Percentiles rank a stretch among this genome's conserved stretches.
Conservation (phyloP, 306 rosid species). For the Luffa acutangula region DNA sequence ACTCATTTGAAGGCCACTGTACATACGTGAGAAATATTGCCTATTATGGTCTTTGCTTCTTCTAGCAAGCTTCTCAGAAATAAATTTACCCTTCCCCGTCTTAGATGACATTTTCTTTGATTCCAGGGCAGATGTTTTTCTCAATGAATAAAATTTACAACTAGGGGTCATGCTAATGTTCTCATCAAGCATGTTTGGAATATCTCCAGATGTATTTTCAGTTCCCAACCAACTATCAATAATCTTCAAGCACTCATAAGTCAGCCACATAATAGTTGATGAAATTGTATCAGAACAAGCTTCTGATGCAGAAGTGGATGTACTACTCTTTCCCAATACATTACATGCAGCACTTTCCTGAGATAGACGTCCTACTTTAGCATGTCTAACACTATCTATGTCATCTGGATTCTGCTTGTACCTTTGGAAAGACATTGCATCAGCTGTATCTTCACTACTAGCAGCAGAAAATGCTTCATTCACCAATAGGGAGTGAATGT, state of each 20-base stretch:
- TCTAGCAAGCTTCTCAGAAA: slow-evolving; percentile 48
- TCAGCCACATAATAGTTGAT: slow-evolving; percentile 50
- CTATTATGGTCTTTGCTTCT: slow-evolving; percentile 47
- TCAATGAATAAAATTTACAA: slow-evolving; percentile 50
- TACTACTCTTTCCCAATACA: slow-evolving; percentile 31
- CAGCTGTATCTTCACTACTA: slow-evolving; percentile 39
- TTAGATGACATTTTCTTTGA: slow-evolving; percentile 49
- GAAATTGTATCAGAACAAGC: slow-evolving; percentile 31
- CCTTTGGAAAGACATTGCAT: slow-evolving; percentile 24
- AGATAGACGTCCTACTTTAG: slow-evolving; percentile 80
- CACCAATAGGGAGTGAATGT: slow-evolving; percentile 70
- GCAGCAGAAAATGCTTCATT: slow-evolving; percentile 74
- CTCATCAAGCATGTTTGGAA: slow-evolving; percentile 27
- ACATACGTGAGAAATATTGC: slow-evolving; percentile 23
- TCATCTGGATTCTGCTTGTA: slow-evolving; percentile 38
- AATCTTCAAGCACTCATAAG: slow-evolving; percentile 73
- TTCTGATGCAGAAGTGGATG: slow-evolving; percentile 27
- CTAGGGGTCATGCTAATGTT: slow-evolving; percentile 28
- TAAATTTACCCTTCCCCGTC: slow-evolving; percentile 46
- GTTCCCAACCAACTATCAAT: slow-evolving; percentile 66
- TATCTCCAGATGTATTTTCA: slow-evolving; percentile 39
- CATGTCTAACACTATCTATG: slow-evolving; percentile 45
- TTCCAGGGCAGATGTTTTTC: slow-evolving; percentile 24
- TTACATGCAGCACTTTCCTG: slow-evolving; percentile 67
- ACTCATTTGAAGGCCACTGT: slow-evolving; percentile 16